Percentiles rank a stretch among this genome's conserved stretches.
Evolutionary conservation across 108 stramenopile species (phyloP).

Genomic region (Cyclotella cryptica): DNA sequence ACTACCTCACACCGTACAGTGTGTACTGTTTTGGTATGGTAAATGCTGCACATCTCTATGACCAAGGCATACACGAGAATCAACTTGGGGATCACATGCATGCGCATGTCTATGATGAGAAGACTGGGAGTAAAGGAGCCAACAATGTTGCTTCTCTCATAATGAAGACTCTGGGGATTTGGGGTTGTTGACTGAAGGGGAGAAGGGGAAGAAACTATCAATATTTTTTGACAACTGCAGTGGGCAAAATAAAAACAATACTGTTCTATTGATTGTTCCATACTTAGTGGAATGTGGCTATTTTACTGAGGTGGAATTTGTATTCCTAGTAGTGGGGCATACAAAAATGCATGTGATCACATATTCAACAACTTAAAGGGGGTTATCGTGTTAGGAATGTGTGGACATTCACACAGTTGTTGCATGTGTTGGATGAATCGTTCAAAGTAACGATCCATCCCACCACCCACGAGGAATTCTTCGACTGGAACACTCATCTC

Average conservation of each 20-base stretch:
- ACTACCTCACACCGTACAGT: background rate
- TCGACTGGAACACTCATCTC: background rate
- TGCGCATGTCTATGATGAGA: background rate
- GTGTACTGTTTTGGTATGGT: background rate
- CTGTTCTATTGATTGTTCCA: background rate
- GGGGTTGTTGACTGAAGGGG: background rate
- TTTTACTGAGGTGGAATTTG: background rate
- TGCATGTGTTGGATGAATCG: background rate
- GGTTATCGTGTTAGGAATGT: background rate
- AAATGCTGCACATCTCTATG: background rate
- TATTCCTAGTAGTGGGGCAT: background rate
- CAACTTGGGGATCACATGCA: background rate
- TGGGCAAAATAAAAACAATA: background rate
- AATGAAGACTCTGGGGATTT: background rate
- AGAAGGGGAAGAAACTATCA: background rate
- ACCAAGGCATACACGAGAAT: background rate
- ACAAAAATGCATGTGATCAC: constrained; percentile 3
- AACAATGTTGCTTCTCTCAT: constrained; percentile 2
- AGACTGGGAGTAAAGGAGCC: background rate
- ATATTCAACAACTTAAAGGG: background rate
- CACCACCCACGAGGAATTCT: background rate
- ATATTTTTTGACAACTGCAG: constrained; percentile 3
- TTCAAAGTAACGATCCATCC: background rate
- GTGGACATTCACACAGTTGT: background rate
- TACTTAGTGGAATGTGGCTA: background rate